These are phyloP conservation scores for Acacia crassicarpa DNA, from an alignment of 306 rosid species.

Conservation along the genomic window DNA sequence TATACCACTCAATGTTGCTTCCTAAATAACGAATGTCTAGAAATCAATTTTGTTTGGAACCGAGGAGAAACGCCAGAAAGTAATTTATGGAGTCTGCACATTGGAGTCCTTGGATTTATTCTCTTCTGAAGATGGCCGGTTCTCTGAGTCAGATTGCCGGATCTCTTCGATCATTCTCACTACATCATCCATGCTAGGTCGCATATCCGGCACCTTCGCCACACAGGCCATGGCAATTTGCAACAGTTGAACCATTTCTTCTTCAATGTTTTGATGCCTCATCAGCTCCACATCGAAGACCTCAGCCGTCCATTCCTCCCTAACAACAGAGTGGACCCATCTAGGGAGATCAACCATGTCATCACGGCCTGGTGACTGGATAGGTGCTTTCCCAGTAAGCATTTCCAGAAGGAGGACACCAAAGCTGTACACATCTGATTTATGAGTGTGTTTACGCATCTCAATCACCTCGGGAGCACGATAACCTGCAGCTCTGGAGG, in stretches of 20 bases:
- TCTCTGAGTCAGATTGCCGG: constrained; percentile 96
- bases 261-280: constrained; percentile 90
- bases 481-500: constrained; percentile 86
- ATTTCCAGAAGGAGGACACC: constrained; percentile 91
- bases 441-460: constrained; percentile 84
- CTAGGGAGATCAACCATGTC: constrained; percentile 97
- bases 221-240: constrained; percentile 97
- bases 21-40: constrained; percentile 40
- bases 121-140: constrained; percentile 95
- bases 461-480: constrained; percentile 95
- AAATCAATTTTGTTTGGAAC: constrained; percentile 16
- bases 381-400: constrained; percentile 94
- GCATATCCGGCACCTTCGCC: constrained; percentile 79
- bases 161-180: constrained; percentile 92
- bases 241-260: constrained; percentile 98
- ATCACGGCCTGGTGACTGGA: constrained; percentile 82
- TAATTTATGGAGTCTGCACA: constrained; percentile 74
- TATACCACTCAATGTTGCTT: constrained; percentile 45
- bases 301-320: constrained; percentile 99
- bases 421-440: constrained; percentile 91
- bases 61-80: constrained; percentile 9
- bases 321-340: constrained; percentile 96
- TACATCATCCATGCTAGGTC: constrained; percentile 85
- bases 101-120: constrained; percentile 88
- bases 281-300: constrained; percentile 91